These are phyloP conservation scores for Alnus rubra DNA, from an alignment of 306 rosid species.

Conservation along the genomic window DNA sequence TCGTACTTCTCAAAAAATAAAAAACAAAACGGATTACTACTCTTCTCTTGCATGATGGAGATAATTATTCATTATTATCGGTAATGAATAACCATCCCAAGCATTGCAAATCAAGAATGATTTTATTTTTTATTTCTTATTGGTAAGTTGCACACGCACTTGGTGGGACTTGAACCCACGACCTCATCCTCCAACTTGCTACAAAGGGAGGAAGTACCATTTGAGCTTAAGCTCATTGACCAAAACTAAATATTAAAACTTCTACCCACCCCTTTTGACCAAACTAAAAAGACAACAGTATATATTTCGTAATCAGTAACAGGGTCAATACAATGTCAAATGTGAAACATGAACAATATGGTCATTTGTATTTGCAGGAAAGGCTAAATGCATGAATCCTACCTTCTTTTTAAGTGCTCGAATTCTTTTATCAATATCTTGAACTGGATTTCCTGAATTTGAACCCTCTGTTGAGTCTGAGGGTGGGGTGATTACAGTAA, in stretches of 20 bases:
- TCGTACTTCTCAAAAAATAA: too few relatives aligned
- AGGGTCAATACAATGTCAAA: background rate
- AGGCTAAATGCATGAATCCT: slow-evolving; percentile 12
- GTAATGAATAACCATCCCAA: too few relatives aligned
- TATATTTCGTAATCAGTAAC: background rate
- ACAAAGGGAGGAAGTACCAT: too few relatives aligned
- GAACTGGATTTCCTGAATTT: slow-evolving; percentile 36
- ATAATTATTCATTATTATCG: background rate
- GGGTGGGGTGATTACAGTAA: slow-evolving; percentile 42
- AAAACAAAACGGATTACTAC: too few relatives aligned
- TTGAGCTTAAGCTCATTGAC: too few relatives aligned
- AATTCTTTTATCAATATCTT: slow-evolving; percentile 74
- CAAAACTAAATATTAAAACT: too few relatives aligned
- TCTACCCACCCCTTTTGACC: background rate
- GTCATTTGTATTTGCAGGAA: background rate
- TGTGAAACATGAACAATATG: too few relatives aligned
- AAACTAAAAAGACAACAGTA: background rate
- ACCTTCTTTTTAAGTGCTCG: slow-evolving; percentile 92
- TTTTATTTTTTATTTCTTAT: too few relatives aligned
- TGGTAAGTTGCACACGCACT: too few relatives aligned
- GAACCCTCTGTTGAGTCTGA: slow-evolving; percentile 48
- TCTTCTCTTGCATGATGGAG: background rate
- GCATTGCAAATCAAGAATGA: background rate
- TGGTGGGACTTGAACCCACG: too few relatives aligned
- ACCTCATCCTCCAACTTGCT: too few relatives aligned